Evolutionary conservation across 1,284 basidiomycete species (phyloP).

Genomic region (Apiotrichum gamsii): DNA sequence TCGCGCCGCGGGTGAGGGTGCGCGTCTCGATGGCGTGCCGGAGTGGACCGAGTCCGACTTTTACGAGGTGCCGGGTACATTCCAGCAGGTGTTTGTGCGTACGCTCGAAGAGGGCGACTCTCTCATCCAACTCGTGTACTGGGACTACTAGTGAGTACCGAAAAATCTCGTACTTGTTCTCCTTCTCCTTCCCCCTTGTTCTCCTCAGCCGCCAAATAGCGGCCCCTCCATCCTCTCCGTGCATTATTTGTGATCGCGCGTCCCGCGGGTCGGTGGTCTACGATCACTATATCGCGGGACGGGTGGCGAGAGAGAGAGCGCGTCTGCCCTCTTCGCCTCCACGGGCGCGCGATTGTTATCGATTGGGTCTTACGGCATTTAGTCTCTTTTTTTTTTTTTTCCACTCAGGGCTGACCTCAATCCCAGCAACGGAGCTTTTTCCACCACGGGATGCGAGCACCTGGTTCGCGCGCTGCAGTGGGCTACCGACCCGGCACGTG

Average conservation of each 20-base stretch:
- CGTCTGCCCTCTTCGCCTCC: no score
- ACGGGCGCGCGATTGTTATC: no score
- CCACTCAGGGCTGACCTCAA: neutral
- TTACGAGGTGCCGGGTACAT: conserved; percentile 39
- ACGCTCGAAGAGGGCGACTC: conserved; percentile 32
- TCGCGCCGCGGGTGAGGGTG: conserved; percentile 32
- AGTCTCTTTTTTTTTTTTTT: neutral
- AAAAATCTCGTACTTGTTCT: neutral
- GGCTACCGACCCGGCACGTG: conserved; percentile 36
- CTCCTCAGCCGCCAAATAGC: no score
- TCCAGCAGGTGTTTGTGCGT: conserved; percentile 49
- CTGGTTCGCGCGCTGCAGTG: conserved; percentile 45
- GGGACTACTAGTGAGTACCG: conserved; percentile 49
- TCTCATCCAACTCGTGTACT: conserved; percentile 46
- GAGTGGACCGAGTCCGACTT: conserved; percentile 42
- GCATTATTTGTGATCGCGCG: no score
- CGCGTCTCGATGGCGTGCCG: conserved; percentile 33
- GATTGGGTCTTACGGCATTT: neutral
- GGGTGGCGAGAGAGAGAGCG: no score
- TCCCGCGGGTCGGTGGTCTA: no score
- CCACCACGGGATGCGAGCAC: conserved; percentile 46
- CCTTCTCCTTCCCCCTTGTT: neutral
- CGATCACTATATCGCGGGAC: no score
- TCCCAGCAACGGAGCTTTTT: conserved; percentile 49
- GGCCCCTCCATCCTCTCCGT: no score